A percentile compares a stretch with the other conserved stretches of the same genome.
These are phyloP conservation scores for Penicillium sp. DNA, from an alignment of 2,329 filamentous ascomycete genomes.

Conservation along the genomic window DNA sequence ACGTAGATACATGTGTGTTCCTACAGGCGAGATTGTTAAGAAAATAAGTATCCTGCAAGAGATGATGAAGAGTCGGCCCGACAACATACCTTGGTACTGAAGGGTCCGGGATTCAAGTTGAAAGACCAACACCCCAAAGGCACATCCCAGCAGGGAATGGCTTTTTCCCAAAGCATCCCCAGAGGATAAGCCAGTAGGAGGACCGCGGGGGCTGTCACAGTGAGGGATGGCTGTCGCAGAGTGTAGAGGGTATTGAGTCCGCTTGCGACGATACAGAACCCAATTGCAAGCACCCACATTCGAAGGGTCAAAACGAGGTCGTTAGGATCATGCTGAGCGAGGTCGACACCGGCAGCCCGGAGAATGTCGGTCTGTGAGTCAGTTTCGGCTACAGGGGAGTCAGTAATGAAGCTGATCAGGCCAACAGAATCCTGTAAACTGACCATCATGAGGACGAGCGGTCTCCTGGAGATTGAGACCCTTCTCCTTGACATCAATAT, in stretches of 20 bases:
- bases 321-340: constrained; percentile 52
- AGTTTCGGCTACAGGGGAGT: constrained; percentile 7
- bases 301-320: constrained; percentile 33
- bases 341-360: constrained; percentile 48
- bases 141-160: constrained; percentile 25
- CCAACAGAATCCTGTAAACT: neutral
- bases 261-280: constrained; percentile 45
- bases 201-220: constrained; percentile 33
- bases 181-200: constrained; percentile 39
- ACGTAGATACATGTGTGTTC: constrained; percentile 32
- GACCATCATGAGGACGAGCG: constrained; percentile 5
- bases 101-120: constrained; percentile 39
- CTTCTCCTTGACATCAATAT: constrained; percentile 3
- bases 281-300: constrained; percentile 51
- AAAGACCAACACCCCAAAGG: constrained; percentile 39
- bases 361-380: constrained; percentile 22
- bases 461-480: neutral
- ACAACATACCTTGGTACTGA: constrained; percentile 33
- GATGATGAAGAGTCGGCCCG: neutral
- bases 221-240: constrained; percentile 37
- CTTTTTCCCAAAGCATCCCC: constrained; percentile 38
- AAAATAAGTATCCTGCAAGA: too few species aligned
- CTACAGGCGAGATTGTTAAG: constrained; percentile 15
- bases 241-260: constrained; percentile 54
- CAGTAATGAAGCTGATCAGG: neutral